Base-by-base conservation (phyloP, 116 monocot species). In the Iris pallida region DNA sequence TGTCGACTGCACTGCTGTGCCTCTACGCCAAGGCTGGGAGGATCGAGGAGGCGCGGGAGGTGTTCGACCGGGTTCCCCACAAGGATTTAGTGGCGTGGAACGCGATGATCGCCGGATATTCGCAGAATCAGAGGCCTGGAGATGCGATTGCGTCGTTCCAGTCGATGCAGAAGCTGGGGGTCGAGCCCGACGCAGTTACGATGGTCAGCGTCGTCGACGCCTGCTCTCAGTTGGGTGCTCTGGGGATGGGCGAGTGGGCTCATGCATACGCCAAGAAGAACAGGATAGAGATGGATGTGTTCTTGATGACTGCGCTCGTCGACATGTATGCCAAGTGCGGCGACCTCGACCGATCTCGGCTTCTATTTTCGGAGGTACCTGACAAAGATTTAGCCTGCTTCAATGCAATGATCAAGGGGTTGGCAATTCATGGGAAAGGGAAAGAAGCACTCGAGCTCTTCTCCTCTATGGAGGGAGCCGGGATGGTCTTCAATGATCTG, bases 261-360 rank as follows among this genome's bases (percentile, higher is more conserved):
- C 82, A 82, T 42, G 66, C 44, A 15, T 68, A 68, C 16, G 73
- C 73, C 20, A 20, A 53, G 20, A 73, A 8, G 49, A 63, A 53
- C 12, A 42, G 48, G 15, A 69, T 81, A 16, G 64, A 68, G 7
- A 63, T 81, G 40, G 81, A 81, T 65, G n/a, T 81, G 7, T 68
- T 48, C 41, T 72, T 81, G 4, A 72, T 71, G 52, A 76, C 76
- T 56, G 63, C 81, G 73, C 77, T 83, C 12, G 65, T 87, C 8
- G 80, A 78, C 48, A 78, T 87, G 83, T 87, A 87, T 69, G 67
- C 83, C 13, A 87, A 80, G 55, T 83, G 83, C 43, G 87, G 87
- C 3, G 80, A 75, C 14, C 72, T 78, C 13, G 76, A 73, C 6
- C 72, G 41, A 52, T 72, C 73, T 1, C 49, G 73, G 5, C 11